These are phyloP conservation scores for Boletus huronensis DNA, from an alignment of 768 basidiomycete species.

Conservation along the genomic window DNA sequence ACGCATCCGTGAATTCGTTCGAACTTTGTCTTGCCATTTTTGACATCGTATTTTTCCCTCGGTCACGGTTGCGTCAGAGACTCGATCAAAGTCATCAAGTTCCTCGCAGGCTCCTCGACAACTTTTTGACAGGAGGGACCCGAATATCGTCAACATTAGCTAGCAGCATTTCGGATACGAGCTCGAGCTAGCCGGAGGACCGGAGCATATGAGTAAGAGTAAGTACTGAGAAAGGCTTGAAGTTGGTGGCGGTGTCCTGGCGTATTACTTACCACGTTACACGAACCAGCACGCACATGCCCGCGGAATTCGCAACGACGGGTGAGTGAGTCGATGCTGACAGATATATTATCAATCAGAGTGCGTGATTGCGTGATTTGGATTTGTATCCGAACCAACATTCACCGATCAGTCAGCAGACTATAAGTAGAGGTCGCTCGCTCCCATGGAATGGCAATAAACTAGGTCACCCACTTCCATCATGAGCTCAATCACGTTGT, in stretches of 20 bases:
- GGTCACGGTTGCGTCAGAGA: too few relatives aligned
- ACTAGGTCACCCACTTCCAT: not conserved
- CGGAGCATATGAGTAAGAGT: too few relatives aligned
- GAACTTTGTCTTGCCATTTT: too few relatives aligned
- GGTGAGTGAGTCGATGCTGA: not conserved
- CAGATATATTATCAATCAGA: not conserved
- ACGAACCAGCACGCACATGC: too few relatives aligned
- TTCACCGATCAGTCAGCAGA: not conserved
- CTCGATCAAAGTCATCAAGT: not conserved
- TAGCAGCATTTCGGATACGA: not conserved
- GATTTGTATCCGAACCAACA: not conserved
- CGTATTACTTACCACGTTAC: too few relatives aligned
- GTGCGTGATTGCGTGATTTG: not conserved
- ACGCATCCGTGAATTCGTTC: too few relatives aligned
- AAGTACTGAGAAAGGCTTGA: too few relatives aligned
- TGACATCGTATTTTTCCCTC: too few relatives aligned
- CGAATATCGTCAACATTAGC: not conserved
- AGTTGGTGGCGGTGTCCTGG: too few relatives aligned
- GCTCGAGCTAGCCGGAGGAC: not conserved
- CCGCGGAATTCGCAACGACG: not conserved
- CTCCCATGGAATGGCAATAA: not conserved
- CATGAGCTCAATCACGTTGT: constrained; percentile 38
- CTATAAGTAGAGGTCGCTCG: not conserved
- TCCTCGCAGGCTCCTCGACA: not conserved
- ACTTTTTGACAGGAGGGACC: not conserved